These are phyloP conservation scores for Hyaloscypha finlandica DNA, from an alignment of 495 filamentous ascomycete genomes.

Conservation along the genomic window DNA sequence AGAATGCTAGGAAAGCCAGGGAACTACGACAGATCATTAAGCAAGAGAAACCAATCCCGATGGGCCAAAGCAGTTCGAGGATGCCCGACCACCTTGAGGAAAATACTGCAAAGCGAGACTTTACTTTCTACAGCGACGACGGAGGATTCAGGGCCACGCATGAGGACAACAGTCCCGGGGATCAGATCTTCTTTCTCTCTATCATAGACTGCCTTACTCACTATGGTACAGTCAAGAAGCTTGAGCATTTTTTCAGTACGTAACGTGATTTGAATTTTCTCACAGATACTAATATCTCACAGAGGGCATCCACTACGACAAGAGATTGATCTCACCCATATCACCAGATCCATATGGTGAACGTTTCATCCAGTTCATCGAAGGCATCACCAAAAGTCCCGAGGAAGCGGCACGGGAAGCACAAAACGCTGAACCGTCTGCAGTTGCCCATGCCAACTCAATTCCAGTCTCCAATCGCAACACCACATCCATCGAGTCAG, in stretches of 20 bases:
- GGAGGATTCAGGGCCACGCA: slow-evolving; percentile 93
- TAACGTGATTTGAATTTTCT: neutral
- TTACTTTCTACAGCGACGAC: slow-evolving; percentile 89
- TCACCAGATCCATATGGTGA: slow-evolving; percentile 91
- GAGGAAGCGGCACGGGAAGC: slow-evolving; percentile 75
- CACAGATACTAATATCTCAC: slow-evolving; percentile 58
- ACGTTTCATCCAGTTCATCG: slow-evolving; percentile 91
- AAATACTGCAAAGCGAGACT: slow-evolving; percentile 48
- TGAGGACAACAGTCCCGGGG: slow-evolving; percentile 79
- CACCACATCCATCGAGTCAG: slow-evolving; percentile 26
- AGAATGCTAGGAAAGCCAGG: slow-evolving; percentile 87
- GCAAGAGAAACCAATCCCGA: slow-evolving; percentile 84
- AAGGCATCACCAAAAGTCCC: slow-evolving; percentile 81
- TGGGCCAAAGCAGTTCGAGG: slow-evolving; percentile 77
- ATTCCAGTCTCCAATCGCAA: slow-evolving; percentile 32
- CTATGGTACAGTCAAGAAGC: slow-evolving; percentile 33
- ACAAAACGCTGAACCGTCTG: slow-evolving; percentile 41
- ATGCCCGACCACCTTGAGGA: slow-evolving; percentile 89
- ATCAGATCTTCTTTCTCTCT: slow-evolving; percentile 96
- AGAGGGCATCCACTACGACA: slow-evolving; percentile 86
- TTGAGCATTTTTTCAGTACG: slow-evolving; percentile 33
- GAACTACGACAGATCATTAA: slow-evolving; percentile 92
- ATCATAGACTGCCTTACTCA: slow-evolving; percentile 98
- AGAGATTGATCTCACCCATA: slow-evolving; percentile 88
- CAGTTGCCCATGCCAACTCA: slow-evolving; percentile 30